Evolutionary conservation across 306 rosid genomes (phyloP).

Genomic region (Inga laurina): DNA sequence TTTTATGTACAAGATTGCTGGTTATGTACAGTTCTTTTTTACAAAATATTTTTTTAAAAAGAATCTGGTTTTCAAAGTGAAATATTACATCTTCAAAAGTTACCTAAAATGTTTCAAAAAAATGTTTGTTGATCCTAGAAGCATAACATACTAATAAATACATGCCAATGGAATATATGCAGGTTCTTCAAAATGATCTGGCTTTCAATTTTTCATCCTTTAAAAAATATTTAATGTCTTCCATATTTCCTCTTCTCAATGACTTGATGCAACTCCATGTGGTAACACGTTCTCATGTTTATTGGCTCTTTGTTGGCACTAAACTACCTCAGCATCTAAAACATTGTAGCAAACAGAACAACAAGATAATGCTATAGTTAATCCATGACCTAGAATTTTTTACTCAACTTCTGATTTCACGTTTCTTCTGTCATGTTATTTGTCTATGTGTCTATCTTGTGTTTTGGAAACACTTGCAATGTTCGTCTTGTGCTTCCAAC

Average conservation of each 20-base stretch:
- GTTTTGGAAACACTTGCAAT: not conserved
- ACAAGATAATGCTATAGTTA: not conserved
- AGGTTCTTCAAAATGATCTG: not conserved
- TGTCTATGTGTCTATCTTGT: not conserved
- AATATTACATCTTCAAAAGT: not conserved
- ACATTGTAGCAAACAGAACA: not conserved
- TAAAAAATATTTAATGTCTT: constrained; percentile 53
- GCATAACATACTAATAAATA: not conserved
- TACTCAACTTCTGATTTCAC: not conserved
- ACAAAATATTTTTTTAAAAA: not conserved
- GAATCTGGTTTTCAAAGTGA: not conserved
- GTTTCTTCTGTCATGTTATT: not conserved
- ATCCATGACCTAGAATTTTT: not conserved
- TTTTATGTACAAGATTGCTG: not conserved
- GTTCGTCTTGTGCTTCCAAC: not conserved
- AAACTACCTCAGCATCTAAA: constrained; percentile 87
- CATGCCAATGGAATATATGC: not conserved
- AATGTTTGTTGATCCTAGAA: not conserved
- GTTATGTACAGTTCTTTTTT: not conserved
- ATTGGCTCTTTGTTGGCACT: constrained; percentile 95
- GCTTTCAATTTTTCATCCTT: not conserved
- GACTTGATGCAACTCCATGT: constrained; percentile 67
- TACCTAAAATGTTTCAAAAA: not conserved
- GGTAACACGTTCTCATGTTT: constrained; percentile 91
- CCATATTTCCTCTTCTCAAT: constrained; percentile 62